Base-by-base conservation (phyloP, 129 eudicot genomes). In the Rutidosis leptorrhynchoides region DNA sequence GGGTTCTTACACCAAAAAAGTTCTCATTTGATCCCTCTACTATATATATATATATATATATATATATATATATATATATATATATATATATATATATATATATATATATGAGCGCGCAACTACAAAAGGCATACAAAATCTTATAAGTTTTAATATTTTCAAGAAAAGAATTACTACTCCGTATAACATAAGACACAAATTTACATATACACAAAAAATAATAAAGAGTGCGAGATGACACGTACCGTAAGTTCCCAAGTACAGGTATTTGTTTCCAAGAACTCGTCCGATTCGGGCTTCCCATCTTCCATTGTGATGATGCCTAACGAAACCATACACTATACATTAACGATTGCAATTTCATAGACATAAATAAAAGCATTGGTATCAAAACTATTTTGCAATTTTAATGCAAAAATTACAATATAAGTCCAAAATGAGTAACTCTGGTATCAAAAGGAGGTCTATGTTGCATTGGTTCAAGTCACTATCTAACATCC, bases 221-320 rank as follows among this genome's bases (percentile, higher is more conserved):
- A 8, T 9, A 2, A 12, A 19, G 65, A 59, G 64, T 27, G 61
- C 62, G 56, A 35, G 78, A 43, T 25, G 64, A 2, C 19, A 58
- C 83, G 6, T 88, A 93, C 98, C 76, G 64, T 76, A 93, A 53
- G 95, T 93, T 77, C 98, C 98, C 76, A 93, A 68, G 74, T 93
- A 93, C 33, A 83, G 79, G 79, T 93, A 88, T 71, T 84, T 88
- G 77, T 88, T 93, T 51, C 95, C 92, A 21, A 71, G 83, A 48
- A 83, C 87, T 3, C 89, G 91, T 27, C 96, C 98, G 30, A 93
- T 93, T 19, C 98, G 79, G 54, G 98, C 98, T 80, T 93, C 98
- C 98, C 98, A 93, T 64, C 95, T 80, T 27, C 96, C 96, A 48
- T 88, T 88, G 62, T 82, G 87, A 67, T 93, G 98, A 77, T 88